Percentiles rank a stretch among this genome's conserved stretches.
These are phyloP conservation scores for Botrytis fragariae DNA, from an alignment of 2,329 filamentous ascomycete species.

Conservation along the genomic window DNA sequence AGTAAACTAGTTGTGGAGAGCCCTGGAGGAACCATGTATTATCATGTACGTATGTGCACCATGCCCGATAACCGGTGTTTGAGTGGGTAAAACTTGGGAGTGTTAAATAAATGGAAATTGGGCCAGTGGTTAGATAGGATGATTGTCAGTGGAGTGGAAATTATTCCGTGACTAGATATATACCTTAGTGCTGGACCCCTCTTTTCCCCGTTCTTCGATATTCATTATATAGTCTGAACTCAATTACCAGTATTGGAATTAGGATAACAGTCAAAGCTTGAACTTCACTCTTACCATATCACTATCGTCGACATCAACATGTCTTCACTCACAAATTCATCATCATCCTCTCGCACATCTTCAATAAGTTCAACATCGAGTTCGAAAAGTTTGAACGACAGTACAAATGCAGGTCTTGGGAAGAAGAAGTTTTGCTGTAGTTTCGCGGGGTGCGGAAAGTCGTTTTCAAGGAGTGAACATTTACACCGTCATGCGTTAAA, in stretches of 20 bases:
- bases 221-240: conserved; percentile 18
- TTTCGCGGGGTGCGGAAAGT: conserved; percentile 44
- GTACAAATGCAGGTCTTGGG: conserved; percentile 13
- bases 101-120: conserved; percentile 13
- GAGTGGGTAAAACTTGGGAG: conserved; percentile 7
- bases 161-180: conserved; percentile 20
- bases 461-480: conserved; percentile 51
- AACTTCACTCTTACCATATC: conserved; percentile 11
- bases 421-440: conserved; percentile 43
- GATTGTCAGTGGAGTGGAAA: conserved; percentile 10
- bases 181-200: conserved; percentile 19
- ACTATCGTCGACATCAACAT: conserved; percentile 19
- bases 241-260: conserved; percentile 10
- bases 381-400: conserved; percentile 27
- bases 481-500: conserved; percentile 52
- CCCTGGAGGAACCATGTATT: conserved; percentile 15
- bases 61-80: conserved; percentile 20
- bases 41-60: conserved; percentile 19
- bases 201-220: conserved; percentile 20
- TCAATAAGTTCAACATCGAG: conserved; percentile 29
- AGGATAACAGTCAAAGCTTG: conserved; percentile 17
- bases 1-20: conserved; percentile 12
- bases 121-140: conserved; percentile 10
- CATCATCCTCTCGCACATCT: conserved; percentile 34
- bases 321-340: conserved; percentile 31